A percentile compares a stretch with the other conserved stretches of the same genome.
These are phyloP conservation scores for Stylonectria norvegica DNA, from an alignment of 2,329 filamentous ascomycete genomes.

Conservation along the genomic window DNA sequence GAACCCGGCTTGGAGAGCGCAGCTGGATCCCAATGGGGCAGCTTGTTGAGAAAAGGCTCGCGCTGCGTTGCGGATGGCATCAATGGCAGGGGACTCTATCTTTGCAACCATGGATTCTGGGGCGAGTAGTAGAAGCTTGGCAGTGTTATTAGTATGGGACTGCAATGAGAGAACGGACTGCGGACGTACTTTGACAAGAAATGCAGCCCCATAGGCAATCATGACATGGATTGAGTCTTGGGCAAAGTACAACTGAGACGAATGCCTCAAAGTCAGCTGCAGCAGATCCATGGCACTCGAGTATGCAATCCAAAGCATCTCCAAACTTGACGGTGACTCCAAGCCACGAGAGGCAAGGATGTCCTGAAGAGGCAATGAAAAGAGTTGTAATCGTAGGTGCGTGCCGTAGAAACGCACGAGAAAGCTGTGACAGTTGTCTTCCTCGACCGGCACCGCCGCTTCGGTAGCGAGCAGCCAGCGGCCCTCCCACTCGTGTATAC, in stretches of 20 bases:
- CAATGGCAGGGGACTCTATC: slow-evolving; percentile 9
- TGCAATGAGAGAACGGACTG: background rate
- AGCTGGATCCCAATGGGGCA: slow-evolving; percentile 25
- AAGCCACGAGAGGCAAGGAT: slow-evolving; percentile 23
- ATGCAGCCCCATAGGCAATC: slow-evolving; percentile 40
- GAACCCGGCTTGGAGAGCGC: slow-evolving; percentile 32
- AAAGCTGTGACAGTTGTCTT: slow-evolving; percentile 32
- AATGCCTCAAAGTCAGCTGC: slow-evolving; percentile 28
- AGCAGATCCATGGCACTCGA: slow-evolving; percentile 31
- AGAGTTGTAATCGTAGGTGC: slow-evolving; percentile 36
- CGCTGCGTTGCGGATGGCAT: slow-evolving; percentile 15
- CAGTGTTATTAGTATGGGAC: background rate
- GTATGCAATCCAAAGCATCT: slow-evolving; percentile 32
- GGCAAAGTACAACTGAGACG: slow-evolving; percentile 35
- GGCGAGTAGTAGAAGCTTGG: slow-evolving; percentile 6
- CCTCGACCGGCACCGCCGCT: slow-evolving; percentile 1
- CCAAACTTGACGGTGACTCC: slow-evolving; percentile 23
- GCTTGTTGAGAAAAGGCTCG: slow-evolving; percentile 28
- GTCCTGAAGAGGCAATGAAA: slow-evolving; percentile 34
- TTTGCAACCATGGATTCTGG: slow-evolving; percentile 3
- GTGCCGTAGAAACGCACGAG: slow-evolving; percentile 38
- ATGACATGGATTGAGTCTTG: slow-evolving; percentile 42
- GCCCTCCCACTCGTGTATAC: slow-evolving; percentile 24
- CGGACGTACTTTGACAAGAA: slow-evolving; percentile 34
- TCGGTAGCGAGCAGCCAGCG: slow-evolving; percentile 17